A percentile compares a stretch with the other conserved stretches of the same genome.
Conservation (phyloP, 768 basidiomycete genomes). For the Tulasnella sp. region DNA sequence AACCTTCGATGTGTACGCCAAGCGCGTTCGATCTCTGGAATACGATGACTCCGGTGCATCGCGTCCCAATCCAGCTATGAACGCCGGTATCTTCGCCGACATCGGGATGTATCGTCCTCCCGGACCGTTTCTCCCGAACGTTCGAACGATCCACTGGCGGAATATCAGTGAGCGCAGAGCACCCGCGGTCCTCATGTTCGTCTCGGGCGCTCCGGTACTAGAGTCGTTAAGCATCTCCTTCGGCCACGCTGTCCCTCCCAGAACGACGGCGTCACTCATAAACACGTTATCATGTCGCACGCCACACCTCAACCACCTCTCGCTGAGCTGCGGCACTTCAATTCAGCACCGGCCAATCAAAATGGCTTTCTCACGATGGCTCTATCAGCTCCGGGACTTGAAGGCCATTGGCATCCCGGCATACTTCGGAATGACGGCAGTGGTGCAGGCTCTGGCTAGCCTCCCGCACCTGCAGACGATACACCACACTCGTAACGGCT, state of each 20-base stretch:
- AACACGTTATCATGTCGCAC: background rate
- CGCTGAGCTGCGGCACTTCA: background rate
- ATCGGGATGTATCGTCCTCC: no score
- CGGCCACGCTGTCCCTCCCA: background rate
- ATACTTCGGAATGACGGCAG: background rate
- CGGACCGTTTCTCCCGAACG: background rate
- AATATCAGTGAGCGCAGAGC: background rate
- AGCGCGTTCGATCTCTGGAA: background rate
- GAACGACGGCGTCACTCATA: background rate
- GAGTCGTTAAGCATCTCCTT: background rate
- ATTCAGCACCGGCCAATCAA: background rate
- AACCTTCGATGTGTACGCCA: no score
- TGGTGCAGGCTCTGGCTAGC: background rate
- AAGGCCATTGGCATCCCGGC: background rate
- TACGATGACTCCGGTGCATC: background rate
- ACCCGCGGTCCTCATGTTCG: background rate
- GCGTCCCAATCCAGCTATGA: background rate
- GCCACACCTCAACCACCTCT: background rate
- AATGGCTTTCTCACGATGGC: no score
- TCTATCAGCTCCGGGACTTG: no score
- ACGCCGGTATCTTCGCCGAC: background rate
- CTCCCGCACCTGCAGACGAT: background rate
- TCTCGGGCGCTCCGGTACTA: background rate
- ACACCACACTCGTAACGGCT: background rate
- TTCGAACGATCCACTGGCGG: background rate